Percentiles rank a stretch among this genome's conserved stretches.
phyloP scores from a whole-genome alignment of 371 early-diverging fungal species.

The Apophysomyces ossiformis region DNA sequence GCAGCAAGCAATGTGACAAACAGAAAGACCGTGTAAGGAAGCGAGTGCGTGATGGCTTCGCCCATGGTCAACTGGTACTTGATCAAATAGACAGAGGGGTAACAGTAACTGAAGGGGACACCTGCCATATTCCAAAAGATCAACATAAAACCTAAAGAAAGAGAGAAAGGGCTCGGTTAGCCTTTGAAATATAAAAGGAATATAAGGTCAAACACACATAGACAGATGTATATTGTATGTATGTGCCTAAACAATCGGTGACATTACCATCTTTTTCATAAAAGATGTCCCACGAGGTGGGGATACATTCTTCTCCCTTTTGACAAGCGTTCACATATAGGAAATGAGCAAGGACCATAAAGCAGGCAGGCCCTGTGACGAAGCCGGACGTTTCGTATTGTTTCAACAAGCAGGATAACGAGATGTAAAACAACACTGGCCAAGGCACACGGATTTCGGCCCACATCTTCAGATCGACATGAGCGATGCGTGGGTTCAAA shows the following conservation, averaged over 20 bases:
- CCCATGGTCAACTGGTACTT: conserved; percentile 50
- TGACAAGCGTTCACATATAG: conserved; percentile 76
- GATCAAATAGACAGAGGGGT: conserved; percentile 57
- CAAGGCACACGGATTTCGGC: conserved; percentile 82
- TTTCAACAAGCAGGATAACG: conserved; percentile 66
- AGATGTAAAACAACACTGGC: conserved; percentile 75
- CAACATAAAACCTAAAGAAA: conserved; percentile 57
- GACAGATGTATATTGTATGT: no score
- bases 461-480: conserved; percentile 86
- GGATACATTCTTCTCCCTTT: conserved; percentile 81
- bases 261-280: conserved; percentile 61
- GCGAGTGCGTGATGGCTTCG: conserved; percentile 41
- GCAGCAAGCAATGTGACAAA: conserved; percentile 42
- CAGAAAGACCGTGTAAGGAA: conserved; percentile 44
- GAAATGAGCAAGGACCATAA: conserved; percentile 78
- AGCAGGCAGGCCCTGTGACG: conserved; percentile 70
- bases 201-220: no score
- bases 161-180: not conserved
- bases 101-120: conserved; percentile 68
- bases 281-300: conserved; percentile 75
- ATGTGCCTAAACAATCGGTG: no score
- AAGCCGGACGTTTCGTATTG: conserved; percentile 69
- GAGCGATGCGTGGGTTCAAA: conserved; percentile 78
- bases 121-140: conserved; percentile 68
- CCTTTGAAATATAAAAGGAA: no score